These are phyloP conservation scores for Nicotiana benthamiana DNA, from an alignment of 257 asterid genomes.

Conservation along the genomic window DNA sequence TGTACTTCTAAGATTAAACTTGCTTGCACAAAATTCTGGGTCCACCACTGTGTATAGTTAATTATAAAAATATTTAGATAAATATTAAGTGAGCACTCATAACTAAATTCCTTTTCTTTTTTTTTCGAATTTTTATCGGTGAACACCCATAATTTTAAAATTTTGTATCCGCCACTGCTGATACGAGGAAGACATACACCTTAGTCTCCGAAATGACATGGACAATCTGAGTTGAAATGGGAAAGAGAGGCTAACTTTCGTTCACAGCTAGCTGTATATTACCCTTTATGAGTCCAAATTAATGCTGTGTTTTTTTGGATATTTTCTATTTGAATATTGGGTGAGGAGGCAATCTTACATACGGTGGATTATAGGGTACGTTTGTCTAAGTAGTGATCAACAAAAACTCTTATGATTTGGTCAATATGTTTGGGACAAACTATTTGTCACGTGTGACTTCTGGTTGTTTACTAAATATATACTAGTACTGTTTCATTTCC, in stretches of 20 bases:
- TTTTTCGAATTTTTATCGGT: too few species aligned
- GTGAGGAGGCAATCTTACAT: neutral
- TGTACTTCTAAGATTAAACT: too few species aligned
- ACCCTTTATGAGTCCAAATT: neutral
- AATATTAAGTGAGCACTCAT: too few species aligned
- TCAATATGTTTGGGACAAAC: conserved; percentile 4
- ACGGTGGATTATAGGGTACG: neutral
- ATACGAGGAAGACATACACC: too few species aligned
- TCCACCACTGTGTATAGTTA: too few species aligned
- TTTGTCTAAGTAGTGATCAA: neutral
- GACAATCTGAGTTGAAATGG: neutral
- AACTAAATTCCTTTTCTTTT: too few species aligned
- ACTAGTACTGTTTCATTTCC: neutral
- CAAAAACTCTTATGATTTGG: neutral
- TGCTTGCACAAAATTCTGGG: too few species aligned
- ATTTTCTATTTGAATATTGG: neutral
- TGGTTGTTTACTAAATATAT: neutral
- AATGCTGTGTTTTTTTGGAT: neutral
- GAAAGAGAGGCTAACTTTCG: neutral
- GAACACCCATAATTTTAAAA: too few species aligned
- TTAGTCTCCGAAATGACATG: too few species aligned
- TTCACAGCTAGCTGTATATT: neutral
- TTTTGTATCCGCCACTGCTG: too few species aligned
- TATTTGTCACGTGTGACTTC: neutral
- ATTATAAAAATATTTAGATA: too few species aligned